Base-by-base conservation (phyloP, 306 rosid species). In the Styphnolobium japonicum region DNA sequence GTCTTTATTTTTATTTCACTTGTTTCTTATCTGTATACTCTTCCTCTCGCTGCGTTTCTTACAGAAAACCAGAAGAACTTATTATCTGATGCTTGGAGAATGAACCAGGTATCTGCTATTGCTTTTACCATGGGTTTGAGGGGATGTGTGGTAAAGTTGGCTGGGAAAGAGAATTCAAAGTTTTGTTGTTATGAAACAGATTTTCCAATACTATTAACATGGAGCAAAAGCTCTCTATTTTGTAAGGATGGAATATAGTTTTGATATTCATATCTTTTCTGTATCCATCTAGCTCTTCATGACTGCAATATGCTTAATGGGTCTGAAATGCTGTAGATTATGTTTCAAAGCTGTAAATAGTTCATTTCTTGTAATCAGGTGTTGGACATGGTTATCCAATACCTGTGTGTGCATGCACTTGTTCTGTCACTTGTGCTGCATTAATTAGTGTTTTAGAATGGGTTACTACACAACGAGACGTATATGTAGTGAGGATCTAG, bases 51-150 rank as follows among this genome's bases (percentile, higher is more conserved):
- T 22, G 10, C 40, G 60, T 55, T 56, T 74, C 61, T 79, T 53
- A 4, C 88, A 95, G 99, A 93, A 83, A 91, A 95, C 89, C 93
- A 95, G 87, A 93, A 91, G 82, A 95, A 95, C 78, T 88, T 95
- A 27, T 81, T 91, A 83, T 90, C 98, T 46, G 99, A 95, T 86
- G 86, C 39, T 73, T 90, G 98, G 98, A 92, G 99, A 80, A 88
- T 91, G 94, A 76, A 81, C 81, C 99, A 95, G 97, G 99, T 95
- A 85, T 36, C 11, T 6, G 22, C 71, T 77, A 23, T 51, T 80
- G 81, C 80, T 61, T 63, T 73, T 74, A 49, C 43, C 12, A 45
- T 42, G 61, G 64, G 6, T 42, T 67, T 36, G 23, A 36, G 52
- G 81, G 39, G 25, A 22, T 73, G 39, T 49, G 36, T 57, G 16